Base-by-base conservation (phyloP, 495 filamentous ascomycete genomes). In the Rhizodiscina lignyota region DNA sequence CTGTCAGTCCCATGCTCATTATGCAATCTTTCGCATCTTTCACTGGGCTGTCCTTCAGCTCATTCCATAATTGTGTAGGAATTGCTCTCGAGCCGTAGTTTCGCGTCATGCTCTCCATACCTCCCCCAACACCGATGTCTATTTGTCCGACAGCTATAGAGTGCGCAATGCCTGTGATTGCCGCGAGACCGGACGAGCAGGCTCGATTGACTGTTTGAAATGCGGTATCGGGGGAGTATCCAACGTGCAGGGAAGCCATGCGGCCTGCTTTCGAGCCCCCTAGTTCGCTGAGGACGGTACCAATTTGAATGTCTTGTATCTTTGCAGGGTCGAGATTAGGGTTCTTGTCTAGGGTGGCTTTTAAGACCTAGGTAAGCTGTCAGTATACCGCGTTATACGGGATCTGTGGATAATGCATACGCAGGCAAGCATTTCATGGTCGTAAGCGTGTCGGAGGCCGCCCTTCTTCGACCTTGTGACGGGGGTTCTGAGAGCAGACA, bases 1-100 rank as follows among this genome's bases (percentile, higher is more conserved):
- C 72, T n/a, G 86, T 94, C 29, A 87, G 49, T 0, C 86, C 85
- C 86, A 94, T 94, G 37, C 73, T 72, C 85, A 91, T 89, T 48
- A 93, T 74, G 47, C 85, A 92, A 50, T 92, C 85, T 26, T 66
- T 52, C 5, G 81, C 77, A 37, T 89, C 79, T 53, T 78, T 63
- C 4, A 70, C 71, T 5, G 51, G 50, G 1, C 62, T 72, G 2
- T 79, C 66, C 45, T 62, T 71, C 38, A 93, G 54, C 30, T 68
- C 76, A 1, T 74, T 70, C 76, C 83, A 92, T n/a, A 81, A 53
- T 28, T 81, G 70, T 2, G 70, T 74, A 0, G 86, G 86, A 36
- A 94, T 87, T 4, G 86, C 86, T 36, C 72, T 61, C 0, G 62
- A 70, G 5, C 76, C 83, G 56, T 94, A 94, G 54, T 92, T 92